A percentile compares a stretch with the other conserved stretches of the same genome.
Evolutionary conservation across 2,329 filamentous ascomycete genomes (phyloP).

Genomic region (Cordyceps fumosorosea): DNA sequence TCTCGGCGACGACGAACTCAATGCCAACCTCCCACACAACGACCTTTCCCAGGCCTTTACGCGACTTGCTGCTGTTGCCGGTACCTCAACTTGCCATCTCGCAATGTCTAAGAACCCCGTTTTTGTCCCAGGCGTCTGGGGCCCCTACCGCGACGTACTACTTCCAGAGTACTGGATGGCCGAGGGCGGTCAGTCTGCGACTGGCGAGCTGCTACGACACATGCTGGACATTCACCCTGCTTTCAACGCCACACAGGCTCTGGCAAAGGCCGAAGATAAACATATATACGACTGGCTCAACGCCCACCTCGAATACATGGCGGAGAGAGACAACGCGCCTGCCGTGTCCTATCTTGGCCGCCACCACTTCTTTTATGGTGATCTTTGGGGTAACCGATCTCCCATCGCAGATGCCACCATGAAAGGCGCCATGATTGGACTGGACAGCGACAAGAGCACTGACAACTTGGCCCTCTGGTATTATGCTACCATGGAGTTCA

Average conservation of each 20-base stretch:
- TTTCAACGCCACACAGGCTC: slow-evolving; percentile 69
- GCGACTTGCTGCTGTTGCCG: slow-evolving; percentile 86
- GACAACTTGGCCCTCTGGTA: slow-evolving; percentile 88
- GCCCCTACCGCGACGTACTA: slow-evolving; percentile 90
- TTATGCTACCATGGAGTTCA: slow-evolving; percentile 96
- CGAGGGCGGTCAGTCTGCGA: slow-evolving; percentile 93
- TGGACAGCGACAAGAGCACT: slow-evolving; percentile 79
- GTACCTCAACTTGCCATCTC: slow-evolving; percentile 94
- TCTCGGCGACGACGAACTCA: slow-evolving; percentile 59
- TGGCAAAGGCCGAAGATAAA: slow-evolving; percentile 73
- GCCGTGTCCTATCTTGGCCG: slow-evolving; percentile 78
- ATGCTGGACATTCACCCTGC: slow-evolving; percentile 93
- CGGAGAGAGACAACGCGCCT: slow-evolving; percentile 61
- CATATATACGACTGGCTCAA: slow-evolving; percentile 97
- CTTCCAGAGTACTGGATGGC: slow-evolving; percentile 94
- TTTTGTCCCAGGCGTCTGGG: slow-evolving; percentile 95
- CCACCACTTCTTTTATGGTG: slow-evolving; percentile 98
- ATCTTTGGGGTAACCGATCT: slow-evolving; percentile 93
- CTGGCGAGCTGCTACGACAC: slow-evolving; percentile 88
- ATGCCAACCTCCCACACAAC: slow-evolving; percentile 63
- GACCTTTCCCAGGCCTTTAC: slow-evolving; percentile 90
- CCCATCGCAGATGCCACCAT: slow-evolving; percentile 90
- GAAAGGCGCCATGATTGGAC: slow-evolving; percentile 81
- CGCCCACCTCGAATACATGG: slow-evolving; percentile 72
- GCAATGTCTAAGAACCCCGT: slow-evolving; percentile 91